These are phyloP conservation scores for Smithsoniella earleae DNA, from an alignment of 163 green algal genomes.

Conservation along the genomic window DNA sequence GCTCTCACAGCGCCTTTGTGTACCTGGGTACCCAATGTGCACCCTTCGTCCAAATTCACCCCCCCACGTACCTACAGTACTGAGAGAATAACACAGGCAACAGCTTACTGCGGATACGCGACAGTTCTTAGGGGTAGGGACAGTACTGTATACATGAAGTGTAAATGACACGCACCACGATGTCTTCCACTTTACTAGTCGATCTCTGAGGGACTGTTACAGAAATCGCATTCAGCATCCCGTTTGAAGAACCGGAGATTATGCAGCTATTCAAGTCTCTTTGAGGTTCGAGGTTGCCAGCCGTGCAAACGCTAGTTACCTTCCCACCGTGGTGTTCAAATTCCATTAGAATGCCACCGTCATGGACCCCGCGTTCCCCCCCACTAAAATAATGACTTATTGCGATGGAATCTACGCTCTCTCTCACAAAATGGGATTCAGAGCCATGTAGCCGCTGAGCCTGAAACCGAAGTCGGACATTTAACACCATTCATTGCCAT, in stretches of 20 bases:
- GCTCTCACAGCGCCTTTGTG: background rate
- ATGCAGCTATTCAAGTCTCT: background rate
- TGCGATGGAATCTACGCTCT: too few relatives aligned
- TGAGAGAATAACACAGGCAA: too few relatives aligned
- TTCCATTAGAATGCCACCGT: background rate
- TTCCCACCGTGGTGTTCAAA: background rate
- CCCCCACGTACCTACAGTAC: too few relatives aligned
- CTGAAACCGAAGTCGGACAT: too few relatives aligned
- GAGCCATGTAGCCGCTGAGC: background rate
- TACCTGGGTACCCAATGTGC: too few relatives aligned
- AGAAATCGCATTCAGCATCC: background rate
- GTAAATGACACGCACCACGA: background rate
- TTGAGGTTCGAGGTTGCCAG: background rate
- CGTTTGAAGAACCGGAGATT: background rate
- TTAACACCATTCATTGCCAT: too few relatives aligned
- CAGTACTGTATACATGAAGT: too few relatives aligned
- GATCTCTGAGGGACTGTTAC: background rate
- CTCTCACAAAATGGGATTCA: background rate
- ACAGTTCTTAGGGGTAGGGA: too few relatives aligned
- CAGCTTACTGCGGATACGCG: too few relatives aligned
- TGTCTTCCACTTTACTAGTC: background rate
- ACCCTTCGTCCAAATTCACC: too few relatives aligned
- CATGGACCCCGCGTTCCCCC: too few relatives aligned
- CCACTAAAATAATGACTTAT: too few relatives aligned
- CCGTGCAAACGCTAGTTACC: background rate